phyloP scores from a whole-genome alignment of 2,329 filamentous ascomycete species.

The Polychaeton citri region DNA sequence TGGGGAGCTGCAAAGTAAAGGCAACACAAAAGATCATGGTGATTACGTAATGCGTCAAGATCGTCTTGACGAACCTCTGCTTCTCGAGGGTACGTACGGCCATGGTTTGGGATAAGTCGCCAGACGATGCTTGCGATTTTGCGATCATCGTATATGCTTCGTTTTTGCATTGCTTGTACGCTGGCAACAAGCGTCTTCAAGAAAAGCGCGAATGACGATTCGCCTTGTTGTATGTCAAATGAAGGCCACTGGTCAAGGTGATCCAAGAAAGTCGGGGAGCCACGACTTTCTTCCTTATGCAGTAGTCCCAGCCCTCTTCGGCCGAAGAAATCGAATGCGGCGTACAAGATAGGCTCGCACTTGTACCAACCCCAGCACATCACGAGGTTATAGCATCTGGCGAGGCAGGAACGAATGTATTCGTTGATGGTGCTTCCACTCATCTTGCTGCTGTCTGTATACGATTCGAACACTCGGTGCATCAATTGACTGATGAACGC shows the following conservation, averaged over 20 bases:
- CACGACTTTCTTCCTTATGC: slow-evolving; percentile 35
- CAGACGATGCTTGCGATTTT: slow-evolving; percentile 44
- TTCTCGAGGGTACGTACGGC: slow-evolving; percentile 47
- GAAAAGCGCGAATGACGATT: slow-evolving; percentile 46
- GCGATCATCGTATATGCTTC: slow-evolving; percentile 33
- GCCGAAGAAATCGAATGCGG: slow-evolving; percentile 47
- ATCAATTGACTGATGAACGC: slow-evolving; percentile 32
- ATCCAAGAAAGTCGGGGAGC: slow-evolving; percentile 42
- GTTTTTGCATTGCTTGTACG: slow-evolving; percentile 31
- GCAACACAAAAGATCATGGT: slow-evolving; percentile 47
- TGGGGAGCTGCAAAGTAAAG: slow-evolving; percentile 45
- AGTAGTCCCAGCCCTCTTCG: slow-evolving; percentile 39
- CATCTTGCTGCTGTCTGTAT: slow-evolving; percentile 26
- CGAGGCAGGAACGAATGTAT: slow-evolving; percentile 40
- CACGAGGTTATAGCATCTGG: slow-evolving; percentile 41
- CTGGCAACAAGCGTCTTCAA: slow-evolving; percentile 43
- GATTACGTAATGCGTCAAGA: slow-evolving; percentile 45
- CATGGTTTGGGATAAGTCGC: slow-evolving; percentile 47
- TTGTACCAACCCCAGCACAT: slow-evolving; percentile 43
- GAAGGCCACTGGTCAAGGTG: slow-evolving; percentile 30
- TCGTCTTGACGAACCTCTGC: slow-evolving; percentile 38
- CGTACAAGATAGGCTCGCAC: slow-evolving; percentile 40
- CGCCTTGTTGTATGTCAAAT: slow-evolving; percentile 32
- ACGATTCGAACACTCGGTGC: slow-evolving; percentile 33
- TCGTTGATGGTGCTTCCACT: slow-evolving; percentile 37